Percentiles rank a stretch among this genome's conserved stretches.
Evolutionary conservation across 2,329 filamentous ascomycete genomes (phyloP).

Genomic region (Pseudogymnoascus verrucosus): DNA sequence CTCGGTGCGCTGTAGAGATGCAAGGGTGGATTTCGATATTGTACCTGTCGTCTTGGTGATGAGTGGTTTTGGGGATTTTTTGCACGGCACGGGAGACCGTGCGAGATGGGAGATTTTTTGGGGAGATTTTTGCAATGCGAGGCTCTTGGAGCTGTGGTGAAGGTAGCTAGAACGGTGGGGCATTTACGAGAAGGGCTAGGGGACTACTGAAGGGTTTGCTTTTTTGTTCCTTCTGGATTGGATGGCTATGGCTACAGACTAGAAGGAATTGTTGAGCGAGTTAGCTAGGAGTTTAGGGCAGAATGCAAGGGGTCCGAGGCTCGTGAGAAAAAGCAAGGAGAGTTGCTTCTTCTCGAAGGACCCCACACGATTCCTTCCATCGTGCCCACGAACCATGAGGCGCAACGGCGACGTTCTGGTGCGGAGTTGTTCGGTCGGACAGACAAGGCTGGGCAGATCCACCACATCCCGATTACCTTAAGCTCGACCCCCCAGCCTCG

Average conservation of each 20-base stretch:
- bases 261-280: not conserved
- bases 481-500: not conserved
- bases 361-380: constrained; percentile 8
- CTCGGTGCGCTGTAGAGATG: not conserved
- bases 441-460: not conserved
- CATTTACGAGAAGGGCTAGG: not conserved
- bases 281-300: not conserved
- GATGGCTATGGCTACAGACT: not conserved
- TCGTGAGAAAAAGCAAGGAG: not conserved
- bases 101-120: not conserved
- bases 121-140: not conserved
- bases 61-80: not conserved
- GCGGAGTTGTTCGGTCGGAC: not conserved
- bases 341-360: not conserved
- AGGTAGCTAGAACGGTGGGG: not conserved
- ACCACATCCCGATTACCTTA: not conserved
- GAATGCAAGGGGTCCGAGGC: not conserved
- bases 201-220: constrained; percentile 2
- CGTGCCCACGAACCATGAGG: constrained; percentile 12
- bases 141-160: not conserved
- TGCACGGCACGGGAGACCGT: not conserved
- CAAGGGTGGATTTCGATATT: not conserved
- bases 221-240: not conserved
- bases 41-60: not conserved
- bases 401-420: constrained; percentile 6